Evolutionary conservation across 331 rosid genomes (phyloP), one percentile per base, ranked within the genome.

Genomic region (Stylosanthes scabra): DNA sequence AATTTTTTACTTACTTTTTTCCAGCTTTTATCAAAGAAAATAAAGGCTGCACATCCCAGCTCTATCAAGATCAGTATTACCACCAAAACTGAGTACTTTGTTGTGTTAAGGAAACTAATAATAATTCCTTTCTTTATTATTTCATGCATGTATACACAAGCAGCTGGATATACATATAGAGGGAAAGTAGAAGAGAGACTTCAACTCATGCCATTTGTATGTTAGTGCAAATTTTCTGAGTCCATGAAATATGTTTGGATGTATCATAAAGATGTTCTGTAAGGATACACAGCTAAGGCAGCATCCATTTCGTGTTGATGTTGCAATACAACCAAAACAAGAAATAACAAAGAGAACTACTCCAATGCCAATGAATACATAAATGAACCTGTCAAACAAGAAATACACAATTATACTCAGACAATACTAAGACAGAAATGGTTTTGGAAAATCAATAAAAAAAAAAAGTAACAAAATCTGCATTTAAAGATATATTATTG

Each of bases 241-340:
- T 9, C 57, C 27, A 11, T 72, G 45, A 76, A 59, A 60, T 70
- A 42, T 11, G 25, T 42, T 51, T 72, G 31, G 66, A 5, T 2
- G 11, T 65, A 39, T 52, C 62, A 47, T 15, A 42, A 68, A 68
- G 37, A 70, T 71, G 64, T 69, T 73, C 28, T 50, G 52, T 71
- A 79, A 86, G 97, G 99, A 94, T 94, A 94, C 99, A 88, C 90
- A 91, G 82, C 84, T 78, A 78, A 94, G 86, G 86, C 97, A 94
- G 85, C 99, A 94, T 50, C 96, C 92, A 34, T 82, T 94, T 80
- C 93, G 77, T 29, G 95, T 81, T 16, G 27, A 51, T 59, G 91
- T 83, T 76, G 95, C 99, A 47, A 91, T 78, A 75, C 99, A 94
- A 58, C 98, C 98, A 81, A 85, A 91, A 76, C 91, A 91, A 78